Evolutionary conservation across 2,329 filamentous ascomycete genomes (phyloP).

Genomic region (Dothideomycetidae sp.): DNA sequence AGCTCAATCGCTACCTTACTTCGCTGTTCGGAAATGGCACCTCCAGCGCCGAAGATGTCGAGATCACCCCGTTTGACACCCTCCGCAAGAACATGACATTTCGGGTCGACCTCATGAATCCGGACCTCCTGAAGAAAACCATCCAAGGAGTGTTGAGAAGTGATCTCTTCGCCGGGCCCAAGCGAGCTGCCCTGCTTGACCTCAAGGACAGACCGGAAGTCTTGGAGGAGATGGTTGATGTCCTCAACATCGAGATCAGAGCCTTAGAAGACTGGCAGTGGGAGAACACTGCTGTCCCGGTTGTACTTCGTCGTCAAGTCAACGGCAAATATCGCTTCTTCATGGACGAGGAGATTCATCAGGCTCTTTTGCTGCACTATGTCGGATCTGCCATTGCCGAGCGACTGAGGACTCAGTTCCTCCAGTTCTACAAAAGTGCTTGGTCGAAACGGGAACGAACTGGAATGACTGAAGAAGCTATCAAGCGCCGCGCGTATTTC

Average conservation of each 20-base stretch:
- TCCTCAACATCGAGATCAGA: constrained; percentile 42
- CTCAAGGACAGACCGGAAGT: constrained; percentile 37
- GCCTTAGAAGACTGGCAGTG: constrained; percentile 40
- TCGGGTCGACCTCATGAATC: constrained; percentile 15
- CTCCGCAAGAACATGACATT: constrained; percentile 14
- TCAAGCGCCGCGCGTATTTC: constrained; percentile 33
- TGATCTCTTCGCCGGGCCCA: constrained; percentile 39
- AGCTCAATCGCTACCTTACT: constrained; percentile 38
- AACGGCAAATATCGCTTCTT: constrained; percentile 30
- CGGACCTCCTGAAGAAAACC: constrained; percentile 26
- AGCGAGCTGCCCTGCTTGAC: constrained; percentile 36
- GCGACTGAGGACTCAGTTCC: constrained; percentile 31
- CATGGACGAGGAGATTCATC: constrained; percentile 45
- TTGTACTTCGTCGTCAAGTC: constrained; percentile 30
- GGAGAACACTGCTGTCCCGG: constrained; percentile 30
- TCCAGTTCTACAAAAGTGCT: constrained; percentile 25
- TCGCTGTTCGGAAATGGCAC: constrained; percentile 30
- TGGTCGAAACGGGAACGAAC: constrained; percentile 27
- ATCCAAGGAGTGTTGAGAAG: constrained; percentile 37
- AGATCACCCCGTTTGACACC: constrained; percentile 21
- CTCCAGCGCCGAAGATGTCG: constrained; percentile 5
- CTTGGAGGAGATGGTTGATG: constrained; percentile 40
- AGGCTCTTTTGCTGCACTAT: constrained; percentile 41
- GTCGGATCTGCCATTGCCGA: constrained; percentile 40
- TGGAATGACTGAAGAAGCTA: constrained; percentile 24